Evolutionary conservation across 208 protist genomes (phyloP).

Genomic region (Naegleria lovaniensis): DNA sequence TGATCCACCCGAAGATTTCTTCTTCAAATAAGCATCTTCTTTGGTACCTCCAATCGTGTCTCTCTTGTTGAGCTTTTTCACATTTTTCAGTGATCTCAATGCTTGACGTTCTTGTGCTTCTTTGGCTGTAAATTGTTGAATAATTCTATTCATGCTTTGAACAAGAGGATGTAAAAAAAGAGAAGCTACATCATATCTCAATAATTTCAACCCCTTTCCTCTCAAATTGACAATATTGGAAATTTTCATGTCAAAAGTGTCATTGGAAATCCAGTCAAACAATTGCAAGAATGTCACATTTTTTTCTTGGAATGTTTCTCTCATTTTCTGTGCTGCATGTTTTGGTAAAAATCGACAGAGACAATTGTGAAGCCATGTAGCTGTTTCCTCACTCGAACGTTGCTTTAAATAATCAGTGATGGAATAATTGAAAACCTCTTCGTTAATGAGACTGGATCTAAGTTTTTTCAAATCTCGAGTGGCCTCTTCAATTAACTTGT

Average conservation of each 20-base stretch:
- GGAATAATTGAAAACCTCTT: not conserved
- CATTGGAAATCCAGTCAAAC: not conserved
- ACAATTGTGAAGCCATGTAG: not conserved
- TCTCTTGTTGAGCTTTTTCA: no score
- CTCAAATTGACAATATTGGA: not conserved
- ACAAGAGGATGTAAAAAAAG: not conserved
- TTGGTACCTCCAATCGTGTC: no score
- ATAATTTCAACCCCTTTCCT: not conserved
- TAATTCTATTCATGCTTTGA: not conserved
- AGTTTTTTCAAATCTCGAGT: not conserved
- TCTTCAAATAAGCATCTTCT: no score
- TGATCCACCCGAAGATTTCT: no score
- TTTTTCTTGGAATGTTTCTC: not conserved
- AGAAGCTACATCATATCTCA: not conserved
- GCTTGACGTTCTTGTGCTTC: not conserved
- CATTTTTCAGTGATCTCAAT: no score
- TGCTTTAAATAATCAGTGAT: not conserved
- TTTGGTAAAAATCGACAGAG: not conserved
- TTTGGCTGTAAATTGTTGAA: not conserved
- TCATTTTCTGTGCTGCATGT: no score
- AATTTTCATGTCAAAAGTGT: not conserved
- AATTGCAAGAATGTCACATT: not conserved
- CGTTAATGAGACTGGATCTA: not conserved
- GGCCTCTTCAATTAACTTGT: not conserved
- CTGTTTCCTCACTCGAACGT: not conserved